Evolutionary conservation across 805 yeast species (phyloP).

Genomic region (Starmerella bombi): DNA sequence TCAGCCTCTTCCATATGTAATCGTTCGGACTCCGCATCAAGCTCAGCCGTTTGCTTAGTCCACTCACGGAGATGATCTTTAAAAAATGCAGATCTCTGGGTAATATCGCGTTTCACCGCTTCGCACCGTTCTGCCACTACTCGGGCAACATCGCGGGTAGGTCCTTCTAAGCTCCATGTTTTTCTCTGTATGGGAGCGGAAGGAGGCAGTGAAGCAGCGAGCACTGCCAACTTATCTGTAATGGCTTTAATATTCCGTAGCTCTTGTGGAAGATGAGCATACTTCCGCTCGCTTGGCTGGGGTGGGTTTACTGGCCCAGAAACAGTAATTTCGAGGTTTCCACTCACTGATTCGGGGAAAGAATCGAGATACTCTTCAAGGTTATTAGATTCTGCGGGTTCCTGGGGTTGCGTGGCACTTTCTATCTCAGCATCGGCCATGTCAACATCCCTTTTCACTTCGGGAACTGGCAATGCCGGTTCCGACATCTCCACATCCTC

Average conservation of each 20-base stretch:
- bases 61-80: background rate
- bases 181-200: background rate
- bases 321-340: background rate
- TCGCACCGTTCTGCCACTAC: background rate
- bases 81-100: background rate
- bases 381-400: background rate
- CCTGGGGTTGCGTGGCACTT: no score
- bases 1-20: background rate
- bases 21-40: background rate
- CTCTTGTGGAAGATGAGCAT: slow-evolving; percentile 4
- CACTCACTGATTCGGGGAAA: background rate
- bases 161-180: background rate
- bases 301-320: background rate
- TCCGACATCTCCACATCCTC: background rate
- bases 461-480: no score
- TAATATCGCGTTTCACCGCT: background rate
- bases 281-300: background rate
- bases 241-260: background rate
- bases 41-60: background rate
- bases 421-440: no score
- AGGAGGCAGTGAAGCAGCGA: background rate
- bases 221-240: background rate
- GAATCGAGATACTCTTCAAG: background rate
- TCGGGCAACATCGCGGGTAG: background rate
- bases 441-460: no score